phyloP scores from a whole-genome alignment of 768 basidiomycete genomes.

The Tulasnella sp. region DNA sequence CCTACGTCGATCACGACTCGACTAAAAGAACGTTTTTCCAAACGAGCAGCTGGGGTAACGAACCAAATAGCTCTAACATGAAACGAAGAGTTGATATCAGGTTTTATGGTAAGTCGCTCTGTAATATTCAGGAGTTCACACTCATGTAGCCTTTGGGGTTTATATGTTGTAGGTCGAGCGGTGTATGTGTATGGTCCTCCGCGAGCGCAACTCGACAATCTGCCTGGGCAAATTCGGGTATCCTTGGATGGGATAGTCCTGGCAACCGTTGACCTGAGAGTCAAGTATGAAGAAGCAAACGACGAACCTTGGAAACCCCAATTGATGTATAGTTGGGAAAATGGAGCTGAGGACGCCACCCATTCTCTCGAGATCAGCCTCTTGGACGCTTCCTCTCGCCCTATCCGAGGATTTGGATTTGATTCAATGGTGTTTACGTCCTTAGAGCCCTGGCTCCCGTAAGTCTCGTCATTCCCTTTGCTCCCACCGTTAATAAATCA shows the following conservation, averaged over 20 bases:
- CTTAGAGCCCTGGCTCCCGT: neutral
- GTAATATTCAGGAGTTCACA: neutral
- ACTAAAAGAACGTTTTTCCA: slow-evolving; percentile 1
- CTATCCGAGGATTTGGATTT: neutral
- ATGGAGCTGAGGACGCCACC: neutral
- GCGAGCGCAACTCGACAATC: neutral
- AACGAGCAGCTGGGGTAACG: slow-evolving; percentile 9
- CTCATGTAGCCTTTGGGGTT: neutral
- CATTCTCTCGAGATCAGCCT: neutral
- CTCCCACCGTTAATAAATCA: neutral
- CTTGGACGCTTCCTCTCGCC: neutral
- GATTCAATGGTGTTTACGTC: neutral
- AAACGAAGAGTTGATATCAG: neutral
- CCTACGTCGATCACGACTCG: neutral
- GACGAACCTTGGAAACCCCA: neutral
- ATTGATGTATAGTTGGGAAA: neutral
- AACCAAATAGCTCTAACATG: neutral
- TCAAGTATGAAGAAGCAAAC: neutral
- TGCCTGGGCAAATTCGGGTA: neutral
- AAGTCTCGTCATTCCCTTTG: neutral
- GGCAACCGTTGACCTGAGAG: neutral
- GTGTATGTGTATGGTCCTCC: neutral
- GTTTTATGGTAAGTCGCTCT: neutral
- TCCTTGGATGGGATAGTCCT: neutral
- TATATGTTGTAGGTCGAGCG: neutral